These are phyloP conservation scores for Penicillium silybi DNA, from an alignment of 495 filamentous ascomycete genomes.

Conservation along the genomic window DNA sequence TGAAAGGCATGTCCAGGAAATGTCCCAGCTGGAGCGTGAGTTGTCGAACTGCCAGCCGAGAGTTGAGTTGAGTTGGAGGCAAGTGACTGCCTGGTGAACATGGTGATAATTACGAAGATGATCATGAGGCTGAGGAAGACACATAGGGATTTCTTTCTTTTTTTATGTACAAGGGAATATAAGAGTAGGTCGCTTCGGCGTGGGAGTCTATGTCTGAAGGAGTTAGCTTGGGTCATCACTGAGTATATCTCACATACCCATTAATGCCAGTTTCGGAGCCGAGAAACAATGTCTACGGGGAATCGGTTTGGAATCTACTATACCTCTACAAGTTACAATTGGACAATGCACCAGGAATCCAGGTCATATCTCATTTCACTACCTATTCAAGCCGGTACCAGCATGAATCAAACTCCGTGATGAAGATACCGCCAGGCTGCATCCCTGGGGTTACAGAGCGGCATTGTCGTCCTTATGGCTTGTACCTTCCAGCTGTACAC, in stretches of 20 bases:
- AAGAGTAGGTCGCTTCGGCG: too few species aligned
- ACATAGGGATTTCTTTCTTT: too few species aligned
- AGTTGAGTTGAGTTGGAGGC: slow-evolving; percentile 4
- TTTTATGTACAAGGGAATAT: too few species aligned
- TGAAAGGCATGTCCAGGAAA: slow-evolving; percentile 17
- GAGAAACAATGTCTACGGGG: too few species aligned
- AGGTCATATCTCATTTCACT: slow-evolving; percentile 20
- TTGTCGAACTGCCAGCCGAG: slow-evolving; percentile 15
- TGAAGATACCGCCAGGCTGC: slow-evolving; percentile 7
- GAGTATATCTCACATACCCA: too few species aligned
- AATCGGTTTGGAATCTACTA: too few species aligned
- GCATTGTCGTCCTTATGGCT: slow-evolving; percentile 17
- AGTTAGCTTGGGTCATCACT: too few species aligned
- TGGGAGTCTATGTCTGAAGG: too few species aligned
- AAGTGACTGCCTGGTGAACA: background rate
- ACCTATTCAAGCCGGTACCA: background rate
- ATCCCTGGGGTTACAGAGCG: slow-evolving; percentile 7
- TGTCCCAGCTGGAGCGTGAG: slow-evolving; percentile 16
- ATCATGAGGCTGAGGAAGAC: too few species aligned
- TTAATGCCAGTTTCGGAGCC: too few species aligned
- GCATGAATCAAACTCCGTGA: background rate
- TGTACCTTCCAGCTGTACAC: background rate
- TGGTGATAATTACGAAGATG: too few species aligned
- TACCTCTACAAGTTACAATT: background rate
- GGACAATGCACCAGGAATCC: background rate